A percentile compares a stretch with the other conserved stretches of the same genome.
phyloP scores from a whole-genome alignment of 345 rosid species.

The Passiflora organensis region DNA sequence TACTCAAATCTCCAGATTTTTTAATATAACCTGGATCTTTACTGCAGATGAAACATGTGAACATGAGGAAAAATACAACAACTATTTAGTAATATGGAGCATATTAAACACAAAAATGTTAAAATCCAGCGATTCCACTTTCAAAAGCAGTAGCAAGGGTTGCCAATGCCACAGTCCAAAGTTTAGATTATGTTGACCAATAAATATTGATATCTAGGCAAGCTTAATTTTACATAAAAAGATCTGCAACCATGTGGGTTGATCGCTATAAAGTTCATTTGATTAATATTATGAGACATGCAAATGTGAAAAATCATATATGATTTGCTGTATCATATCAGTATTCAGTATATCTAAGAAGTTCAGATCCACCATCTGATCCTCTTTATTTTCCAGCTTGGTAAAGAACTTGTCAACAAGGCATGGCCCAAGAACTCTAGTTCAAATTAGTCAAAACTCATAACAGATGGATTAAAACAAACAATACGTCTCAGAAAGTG shows the following conservation, averaged over 20 bases:
- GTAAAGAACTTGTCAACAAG: no score
- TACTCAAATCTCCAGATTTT: slow-evolving; percentile 40
- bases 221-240: neutral
- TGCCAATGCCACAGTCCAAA: neutral
- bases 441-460: no score
- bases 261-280: neutral
- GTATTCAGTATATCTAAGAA: no score
- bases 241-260: slow-evolving; percentile 1
- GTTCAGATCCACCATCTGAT: no score
- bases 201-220: neutral
- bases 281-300: neutral
- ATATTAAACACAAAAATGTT: neutral
- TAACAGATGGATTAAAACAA: no score
- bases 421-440: no score
- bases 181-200: neutral
- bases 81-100: neutral
- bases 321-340: no score
- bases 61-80: slow-evolving; percentile 4
- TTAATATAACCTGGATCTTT: slow-evolving; percentile 82
- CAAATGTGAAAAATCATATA: no score
- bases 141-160: neutral
- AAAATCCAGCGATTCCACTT: neutral
- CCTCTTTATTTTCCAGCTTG: no score
- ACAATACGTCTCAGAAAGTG: no score
- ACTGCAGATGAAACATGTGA: slow-evolving; percentile 41